Base-by-base conservation (phyloP, 2,329 filamentous ascomycete genomes). In the Venturia oleaginea region DNA sequence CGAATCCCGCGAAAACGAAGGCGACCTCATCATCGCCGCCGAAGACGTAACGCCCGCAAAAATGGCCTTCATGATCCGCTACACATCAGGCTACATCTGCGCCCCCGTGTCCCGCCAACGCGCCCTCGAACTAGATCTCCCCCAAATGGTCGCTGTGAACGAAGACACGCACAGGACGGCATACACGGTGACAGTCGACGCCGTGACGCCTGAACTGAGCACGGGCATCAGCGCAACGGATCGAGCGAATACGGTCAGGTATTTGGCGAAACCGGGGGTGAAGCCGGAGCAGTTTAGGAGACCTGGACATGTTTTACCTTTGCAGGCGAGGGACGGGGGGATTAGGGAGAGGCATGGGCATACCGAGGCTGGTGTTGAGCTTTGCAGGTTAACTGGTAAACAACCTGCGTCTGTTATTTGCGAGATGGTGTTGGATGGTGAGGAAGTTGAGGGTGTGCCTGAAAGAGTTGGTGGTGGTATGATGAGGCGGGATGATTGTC, bases 1-100 rank as follows among this genome's bases (percentile, higher is more conserved):
- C 70, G 86, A 91, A 68, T 85, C 87, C 67, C 92, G 94, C 76
- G 94, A 99, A 77, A 99, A 99, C 76, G 94, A 99, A 83, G 94
- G 92, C 76, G 94, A 99, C 79, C 85, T 99, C 60, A 97, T 97
- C 77, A 95, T 97, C 73, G 91, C 94, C 69, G 93, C 92, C 67
- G 81, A 91, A 69, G 84, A 89, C 71, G 80, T 97, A 68, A 96
- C 93, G 10, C 83, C 92, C 30, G 84, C 90, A 68, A 93, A 97
- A 78, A 95, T 96, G 87, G 91, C 92, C 71, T 99, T 97, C 81
- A 88, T 99, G 84, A 85, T 99, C 76, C 91, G 92, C 72, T 86
- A 96, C 81, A 89, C 90, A 55, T 85, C 91, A 3, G 94, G 94
- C 73, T 86, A 93, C 73, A 88, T 99, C 79, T 97, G 94, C 85